Evolutionary conservation across 306 rosid species (phyloP).

Genomic region (Gillenia trifoliata): DNA sequence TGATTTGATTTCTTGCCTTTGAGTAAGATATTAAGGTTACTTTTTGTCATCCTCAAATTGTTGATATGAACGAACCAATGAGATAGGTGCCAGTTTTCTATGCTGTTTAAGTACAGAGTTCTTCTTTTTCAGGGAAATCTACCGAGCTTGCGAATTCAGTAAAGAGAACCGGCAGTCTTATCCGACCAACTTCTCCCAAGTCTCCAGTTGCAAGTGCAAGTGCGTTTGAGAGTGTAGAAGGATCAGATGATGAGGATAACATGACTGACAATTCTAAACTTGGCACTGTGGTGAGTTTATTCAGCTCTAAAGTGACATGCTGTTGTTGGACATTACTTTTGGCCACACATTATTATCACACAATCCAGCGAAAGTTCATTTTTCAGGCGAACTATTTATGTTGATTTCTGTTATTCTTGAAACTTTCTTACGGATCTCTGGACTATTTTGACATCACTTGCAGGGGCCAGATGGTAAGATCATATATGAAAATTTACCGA

Average conservation of each 20-base stretch:
- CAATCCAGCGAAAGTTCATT: not conserved
- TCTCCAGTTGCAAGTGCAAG: conserved; percentile 95
- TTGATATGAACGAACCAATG: not conserved
- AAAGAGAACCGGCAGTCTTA: conserved; percentile 42
- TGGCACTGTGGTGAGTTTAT: conserved; percentile 62
- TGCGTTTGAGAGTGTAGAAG: conserved; percentile 89
- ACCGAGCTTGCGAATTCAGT: conserved; percentile 33
- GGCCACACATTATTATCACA: not conserved
- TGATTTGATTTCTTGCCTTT: not conserved
- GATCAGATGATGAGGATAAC: conserved; percentile 80
- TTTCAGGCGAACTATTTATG: not conserved
- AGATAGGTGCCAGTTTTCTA: not conserved
- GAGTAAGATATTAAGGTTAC: not conserved
- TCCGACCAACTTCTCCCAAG: conserved; percentile 72
- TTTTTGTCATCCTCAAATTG: not conserved
- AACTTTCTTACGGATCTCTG: not conserved
- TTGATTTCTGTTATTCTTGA: not conserved
- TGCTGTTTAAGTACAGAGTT: conserved; percentile 1
- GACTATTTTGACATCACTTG: not conserved
- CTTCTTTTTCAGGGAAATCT: conserved; percentile 57
- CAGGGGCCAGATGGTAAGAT: conserved; percentile 61
- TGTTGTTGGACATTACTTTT: not conserved
- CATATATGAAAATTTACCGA: conserved; percentile 54
- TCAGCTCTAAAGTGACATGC: not conserved
- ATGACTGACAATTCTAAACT: conserved; percentile 40